Percentiles rank a stretch among this genome's conserved stretches.
Evolutionary conservation across 306 rosid genomes (phyloP).

Genomic region (Casuarina glauca): DNA sequence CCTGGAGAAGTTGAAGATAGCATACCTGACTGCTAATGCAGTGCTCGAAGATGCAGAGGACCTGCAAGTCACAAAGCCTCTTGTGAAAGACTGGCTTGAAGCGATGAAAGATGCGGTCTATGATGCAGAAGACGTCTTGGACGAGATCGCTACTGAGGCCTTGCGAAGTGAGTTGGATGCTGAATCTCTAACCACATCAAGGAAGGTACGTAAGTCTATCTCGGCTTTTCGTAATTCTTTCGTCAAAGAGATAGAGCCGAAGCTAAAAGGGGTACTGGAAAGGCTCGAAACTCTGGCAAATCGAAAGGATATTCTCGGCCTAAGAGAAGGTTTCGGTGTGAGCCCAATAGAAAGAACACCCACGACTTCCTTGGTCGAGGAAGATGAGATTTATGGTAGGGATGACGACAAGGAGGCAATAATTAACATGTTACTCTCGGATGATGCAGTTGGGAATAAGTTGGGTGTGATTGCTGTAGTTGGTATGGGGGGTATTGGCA

Average conservation of each 20-base stretch:
- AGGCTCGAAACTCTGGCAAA: neutral
- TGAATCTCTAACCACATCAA: neutral
- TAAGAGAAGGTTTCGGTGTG: neutral
- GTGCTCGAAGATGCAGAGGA: constrained; percentile 12
- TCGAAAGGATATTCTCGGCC: neutral
- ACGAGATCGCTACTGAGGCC: neutral
- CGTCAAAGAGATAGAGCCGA: no score
- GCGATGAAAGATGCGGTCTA: neutral
- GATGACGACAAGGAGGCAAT: neutral
- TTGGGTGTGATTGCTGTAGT: no score
- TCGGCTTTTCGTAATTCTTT: no score
- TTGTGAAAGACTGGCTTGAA: neutral
- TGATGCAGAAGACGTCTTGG: constrained; percentile 6
- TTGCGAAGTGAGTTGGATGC: neutral
- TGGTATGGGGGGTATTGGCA: no score
- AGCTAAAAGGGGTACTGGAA: neutral
- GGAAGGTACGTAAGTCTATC: no score
- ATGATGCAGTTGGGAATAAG: neutral
- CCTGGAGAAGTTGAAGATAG: neutral
- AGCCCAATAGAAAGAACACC: no score
- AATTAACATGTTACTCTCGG: neutral
- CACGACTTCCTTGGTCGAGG: no score
- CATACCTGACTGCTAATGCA: neutral
- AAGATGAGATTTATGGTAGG: neutral
- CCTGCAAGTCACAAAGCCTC: neutral